Conservation (phyloP, 1,284 basidiomycete genomes). For the Cryptococcus sp. region DNA sequence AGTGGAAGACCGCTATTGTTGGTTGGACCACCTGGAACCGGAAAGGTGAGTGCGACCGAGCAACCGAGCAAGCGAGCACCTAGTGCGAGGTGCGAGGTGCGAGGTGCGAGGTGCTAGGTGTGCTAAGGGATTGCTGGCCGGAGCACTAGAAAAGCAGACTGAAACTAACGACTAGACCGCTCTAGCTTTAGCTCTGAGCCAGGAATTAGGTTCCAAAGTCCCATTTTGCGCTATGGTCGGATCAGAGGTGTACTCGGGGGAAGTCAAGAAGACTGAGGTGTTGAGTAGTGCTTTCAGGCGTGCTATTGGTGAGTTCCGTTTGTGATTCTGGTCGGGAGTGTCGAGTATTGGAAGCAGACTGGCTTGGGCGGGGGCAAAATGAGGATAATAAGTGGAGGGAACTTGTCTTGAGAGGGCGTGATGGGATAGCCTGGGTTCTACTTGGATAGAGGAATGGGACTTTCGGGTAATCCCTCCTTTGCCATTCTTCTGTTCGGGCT, state of each 20-base stretch:
- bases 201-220: constrained; percentile 90
- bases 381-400: too few species aligned
- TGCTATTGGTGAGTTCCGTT: constrained; percentile 73
- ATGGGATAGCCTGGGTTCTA: too few species aligned
- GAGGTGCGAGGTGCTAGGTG: too few species aligned
- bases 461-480: too few species aligned
- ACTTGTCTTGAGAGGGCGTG: too few species aligned
- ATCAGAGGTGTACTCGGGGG: constrained; percentile 91
- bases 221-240: constrained; percentile 99
- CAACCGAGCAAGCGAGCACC: too few species aligned
- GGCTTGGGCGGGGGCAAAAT: too few species aligned
- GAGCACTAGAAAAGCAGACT: constrained; percentile 41
- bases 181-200: constrained; percentile 85
- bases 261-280: constrained; percentile 99
- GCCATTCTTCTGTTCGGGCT: too few species aligned
- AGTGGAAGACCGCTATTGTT: constrained; percentile 46
- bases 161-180: constrained; percentile 88
- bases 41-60: constrained; percentile 40
- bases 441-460: too few species aligned
- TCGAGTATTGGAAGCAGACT: too few species aligned
- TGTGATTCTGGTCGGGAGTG: background rate
- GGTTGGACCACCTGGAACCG: constrained; percentile 48
- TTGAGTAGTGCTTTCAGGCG: constrained; percentile 92
- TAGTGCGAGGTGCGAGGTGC: too few species aligned
- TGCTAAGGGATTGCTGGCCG: too few species aligned